Evolutionary conservation across 2,329 filamentous ascomycete species (phyloP).

Genomic region (Fusarium sp.): DNA sequence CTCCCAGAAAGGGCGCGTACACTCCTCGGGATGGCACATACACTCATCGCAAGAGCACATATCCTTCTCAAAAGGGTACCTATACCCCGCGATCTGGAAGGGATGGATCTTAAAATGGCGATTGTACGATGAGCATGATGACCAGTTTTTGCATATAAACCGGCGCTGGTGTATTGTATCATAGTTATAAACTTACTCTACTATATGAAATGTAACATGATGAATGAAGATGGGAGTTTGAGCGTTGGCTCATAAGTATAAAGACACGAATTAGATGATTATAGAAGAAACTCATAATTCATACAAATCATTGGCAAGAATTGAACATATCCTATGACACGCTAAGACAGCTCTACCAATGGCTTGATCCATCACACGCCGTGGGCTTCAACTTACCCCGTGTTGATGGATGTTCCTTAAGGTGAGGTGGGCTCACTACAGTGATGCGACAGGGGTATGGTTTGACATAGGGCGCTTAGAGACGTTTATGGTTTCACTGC

Average conservation of each 20-base stretch:
- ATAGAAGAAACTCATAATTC: too few species aligned
- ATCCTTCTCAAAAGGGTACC: constrained; percentile 1
- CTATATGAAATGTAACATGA: constrained; percentile 34
- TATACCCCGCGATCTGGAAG: constrained; percentile 7
- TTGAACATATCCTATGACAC: neutral
- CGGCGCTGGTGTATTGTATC: constrained; percentile 31
- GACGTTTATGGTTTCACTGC: constrained; percentile 44
- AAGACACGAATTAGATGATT: neutral
- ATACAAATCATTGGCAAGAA: neutral
- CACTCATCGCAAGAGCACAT: neutral
- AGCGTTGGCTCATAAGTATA: neutral
- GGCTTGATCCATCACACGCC: constrained; percentile 8
- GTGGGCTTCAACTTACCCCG: constrained; percentile 22
- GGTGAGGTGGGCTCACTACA: constrained; percentile 32
- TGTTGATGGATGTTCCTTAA: constrained; percentile 26
- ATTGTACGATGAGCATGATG: constrained; percentile 30
- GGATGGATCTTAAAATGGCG: constrained; percentile 19
- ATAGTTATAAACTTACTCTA: constrained; percentile 41
- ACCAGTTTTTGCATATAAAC: constrained; percentile 33
- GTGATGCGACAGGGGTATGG: constrained; percentile 36
- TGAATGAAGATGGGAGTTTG: neutral
- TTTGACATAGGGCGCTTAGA: constrained; percentile 44
- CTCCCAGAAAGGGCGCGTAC: neutral
- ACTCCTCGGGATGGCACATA: neutral
- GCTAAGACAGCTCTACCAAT: constrained; percentile 11